Percentiles rank a stretch among this genome's conserved stretches.
Conservation (phyloP, 108 stramenopile species). For the Nannochloropsis granulata region DNA sequence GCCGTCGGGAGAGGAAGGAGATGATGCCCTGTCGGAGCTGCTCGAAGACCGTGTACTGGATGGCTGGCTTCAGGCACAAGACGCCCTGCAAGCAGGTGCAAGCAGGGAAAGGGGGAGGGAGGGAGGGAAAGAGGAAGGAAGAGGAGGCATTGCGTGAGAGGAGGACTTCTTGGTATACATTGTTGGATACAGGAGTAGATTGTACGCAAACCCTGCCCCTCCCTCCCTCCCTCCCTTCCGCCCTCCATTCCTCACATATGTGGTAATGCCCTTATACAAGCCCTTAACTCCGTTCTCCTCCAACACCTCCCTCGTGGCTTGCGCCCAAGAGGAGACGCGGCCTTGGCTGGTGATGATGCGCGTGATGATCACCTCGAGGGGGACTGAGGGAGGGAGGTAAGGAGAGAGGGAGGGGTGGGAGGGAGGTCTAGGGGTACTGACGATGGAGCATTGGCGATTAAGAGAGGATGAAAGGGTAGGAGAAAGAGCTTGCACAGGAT, state of each 20-base stretch:
- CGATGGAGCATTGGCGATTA: not conserved
- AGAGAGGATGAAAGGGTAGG: not conserved
- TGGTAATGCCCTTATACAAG: constrained; percentile 64
- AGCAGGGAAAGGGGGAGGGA: not conserved
- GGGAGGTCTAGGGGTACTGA: not conserved
- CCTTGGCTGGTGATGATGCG: not conserved
- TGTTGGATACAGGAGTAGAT: not conserved
- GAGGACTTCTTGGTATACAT: not conserved
- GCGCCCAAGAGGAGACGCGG: not conserved
- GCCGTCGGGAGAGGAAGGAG: not conserved
- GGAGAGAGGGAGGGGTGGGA: not conserved
- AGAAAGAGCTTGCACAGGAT: not conserved
- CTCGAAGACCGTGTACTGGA: constrained; percentile 79
- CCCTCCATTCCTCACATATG: not conserved
- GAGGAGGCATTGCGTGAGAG: not conserved
- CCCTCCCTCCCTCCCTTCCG: not conserved
- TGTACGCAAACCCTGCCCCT: not conserved
- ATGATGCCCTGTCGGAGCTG: constrained; percentile 47
- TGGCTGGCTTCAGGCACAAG: constrained; percentile 76
- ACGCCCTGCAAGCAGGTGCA: constrained; percentile 11
- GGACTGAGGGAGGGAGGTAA: not conserved
- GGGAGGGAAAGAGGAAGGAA: not conserved
- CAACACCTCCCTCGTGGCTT: not conserved
- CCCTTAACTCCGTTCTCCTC: constrained; percentile 40
- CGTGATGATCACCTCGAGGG: not conserved